Percentiles rank a stretch among this genome's conserved stretches.
Conservation (phyloP, 2,329 filamentous ascomycete species). For the Aspergillus sp. region DNA sequence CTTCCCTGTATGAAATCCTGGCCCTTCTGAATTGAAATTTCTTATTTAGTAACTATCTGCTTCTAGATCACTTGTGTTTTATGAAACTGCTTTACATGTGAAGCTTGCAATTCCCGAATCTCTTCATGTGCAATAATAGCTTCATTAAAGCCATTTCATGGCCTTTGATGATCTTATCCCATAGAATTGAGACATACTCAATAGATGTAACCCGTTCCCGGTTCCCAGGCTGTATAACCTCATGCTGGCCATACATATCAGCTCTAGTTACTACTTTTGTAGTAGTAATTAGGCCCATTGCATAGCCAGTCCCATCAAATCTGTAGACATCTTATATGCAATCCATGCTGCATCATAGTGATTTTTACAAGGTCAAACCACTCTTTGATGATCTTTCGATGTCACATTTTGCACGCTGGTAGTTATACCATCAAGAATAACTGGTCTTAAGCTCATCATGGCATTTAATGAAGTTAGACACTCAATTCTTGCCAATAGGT, state of each 20-base stretch:
- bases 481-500: slow-evolving; percentile 1
- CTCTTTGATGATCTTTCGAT: slow-evolving; percentile 1
- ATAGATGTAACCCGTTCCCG: background rate
- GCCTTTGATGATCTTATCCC: background rate
- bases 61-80: background rate
- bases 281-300: background rate
- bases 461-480: background rate
- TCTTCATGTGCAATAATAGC: background rate
- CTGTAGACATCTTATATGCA: slow-evolving; percentile 6
- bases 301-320: slow-evolving; percentile 2
- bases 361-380: slow-evolving; percentile 7
- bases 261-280: slow-evolving; percentile 6
- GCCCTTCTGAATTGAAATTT: background rate
- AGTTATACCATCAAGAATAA: background rate
- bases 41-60: background rate
- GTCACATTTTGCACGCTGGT: background rate
- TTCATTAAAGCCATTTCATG: background rate
- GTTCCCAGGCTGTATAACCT: slow-evolving; percentile 9
- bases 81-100: background rate
- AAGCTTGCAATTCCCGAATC: background rate
- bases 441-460: background rate
- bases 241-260: slow-evolving; percentile 1
- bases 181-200: background rate
- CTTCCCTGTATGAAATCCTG: no score
- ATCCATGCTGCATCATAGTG: slow-evolving; percentile 4